These are phyloP conservation scores for Protostelium mycophagum DNA, from an alignment of 78 protist genomes.

Conservation along the genomic window DNA sequence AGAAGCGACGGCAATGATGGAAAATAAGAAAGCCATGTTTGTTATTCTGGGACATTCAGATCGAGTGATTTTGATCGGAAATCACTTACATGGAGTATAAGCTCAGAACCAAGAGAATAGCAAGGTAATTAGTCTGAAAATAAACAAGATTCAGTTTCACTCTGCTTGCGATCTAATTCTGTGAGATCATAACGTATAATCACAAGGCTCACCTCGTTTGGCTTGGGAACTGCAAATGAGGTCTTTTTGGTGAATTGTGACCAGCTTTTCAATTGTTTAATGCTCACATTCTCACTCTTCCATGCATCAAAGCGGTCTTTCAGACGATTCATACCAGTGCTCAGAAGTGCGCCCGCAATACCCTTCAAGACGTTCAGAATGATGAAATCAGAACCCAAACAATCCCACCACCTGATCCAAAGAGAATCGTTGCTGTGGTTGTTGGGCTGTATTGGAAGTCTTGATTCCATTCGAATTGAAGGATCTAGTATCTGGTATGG, in stretches of 20 bases:
- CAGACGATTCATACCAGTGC: neutral
- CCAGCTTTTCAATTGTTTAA: neutral
- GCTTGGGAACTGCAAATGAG: neutral
- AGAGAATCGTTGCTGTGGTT: neutral
- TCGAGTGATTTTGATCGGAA: neutral
- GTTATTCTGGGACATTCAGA: neutral
- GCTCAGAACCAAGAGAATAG: neutral
- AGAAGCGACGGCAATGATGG: neutral
- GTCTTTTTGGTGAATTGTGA: neutral
- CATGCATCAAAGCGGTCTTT: neutral
- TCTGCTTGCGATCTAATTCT: neutral
- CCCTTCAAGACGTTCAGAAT: neutral
- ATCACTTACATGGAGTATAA: neutral
- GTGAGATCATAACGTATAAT: neutral
- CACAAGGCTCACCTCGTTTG: neutral
- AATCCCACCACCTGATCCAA: neutral
- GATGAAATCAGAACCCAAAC: neutral
- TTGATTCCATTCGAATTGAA: neutral
- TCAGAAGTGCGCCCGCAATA: neutral
- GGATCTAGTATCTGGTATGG: neutral
- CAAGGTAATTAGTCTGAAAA: neutral
- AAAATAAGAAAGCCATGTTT: neutral
- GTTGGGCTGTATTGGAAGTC: neutral
- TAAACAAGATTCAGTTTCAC: neutral
- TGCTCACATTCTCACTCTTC: neutral